These are phyloP conservation scores for Termitomyces sp. DNA, from an alignment of 768 basidiomycete genomes.

Conservation along the genomic window DNA sequence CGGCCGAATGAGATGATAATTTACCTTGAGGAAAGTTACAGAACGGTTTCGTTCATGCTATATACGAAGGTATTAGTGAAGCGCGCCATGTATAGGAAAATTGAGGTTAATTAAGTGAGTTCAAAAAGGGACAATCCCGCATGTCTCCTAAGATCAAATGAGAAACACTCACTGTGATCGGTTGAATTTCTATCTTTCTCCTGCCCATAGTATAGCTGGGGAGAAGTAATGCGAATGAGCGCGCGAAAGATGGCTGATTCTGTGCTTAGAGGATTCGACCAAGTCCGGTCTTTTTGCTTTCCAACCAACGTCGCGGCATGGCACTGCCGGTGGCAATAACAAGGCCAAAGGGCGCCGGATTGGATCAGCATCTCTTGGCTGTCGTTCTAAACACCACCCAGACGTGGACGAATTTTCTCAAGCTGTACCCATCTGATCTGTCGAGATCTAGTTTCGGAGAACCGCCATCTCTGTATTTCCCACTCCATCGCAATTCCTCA, in stretches of 20 bases:
- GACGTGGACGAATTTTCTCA: slow-evolving; percentile 6
- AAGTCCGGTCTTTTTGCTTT: slow-evolving; percentile 5
- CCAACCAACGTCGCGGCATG: slow-evolving; percentile 8
- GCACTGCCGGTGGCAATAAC: slow-evolving; percentile 7
- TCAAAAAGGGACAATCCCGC: neutral
- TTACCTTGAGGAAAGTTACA: slow-evolving; percentile 86
- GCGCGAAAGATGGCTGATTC: slow-evolving; percentile 8
- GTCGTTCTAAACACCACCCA: neutral
- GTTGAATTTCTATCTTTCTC: slow-evolving; percentile 78
- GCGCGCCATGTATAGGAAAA: neutral
- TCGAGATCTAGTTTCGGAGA: slow-evolving; percentile 8
- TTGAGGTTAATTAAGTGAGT: slow-evolving; percentile 13
- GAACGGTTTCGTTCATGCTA: slow-evolving; percentile 91
- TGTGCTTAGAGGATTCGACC: neutral
- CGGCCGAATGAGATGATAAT: slow-evolving; percentile 11
- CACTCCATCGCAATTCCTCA: neutral
- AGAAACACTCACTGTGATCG: slow-evolving; percentile 54
- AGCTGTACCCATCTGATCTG: slow-evolving; percentile 7
- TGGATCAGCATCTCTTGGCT: slow-evolving; percentile 5
- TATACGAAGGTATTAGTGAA: slow-evolving; percentile 22
- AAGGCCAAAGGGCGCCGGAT: slow-evolving; percentile 11
- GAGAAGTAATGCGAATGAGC: neutral
- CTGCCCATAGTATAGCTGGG: slow-evolving; percentile 43
- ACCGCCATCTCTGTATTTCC: neutral
- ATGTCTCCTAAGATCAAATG: neutral